These are phyloP conservation scores for Fusarium multiceps DNA, from an alignment of 2,329 filamentous ascomycete species.

Conservation along the genomic window DNA sequence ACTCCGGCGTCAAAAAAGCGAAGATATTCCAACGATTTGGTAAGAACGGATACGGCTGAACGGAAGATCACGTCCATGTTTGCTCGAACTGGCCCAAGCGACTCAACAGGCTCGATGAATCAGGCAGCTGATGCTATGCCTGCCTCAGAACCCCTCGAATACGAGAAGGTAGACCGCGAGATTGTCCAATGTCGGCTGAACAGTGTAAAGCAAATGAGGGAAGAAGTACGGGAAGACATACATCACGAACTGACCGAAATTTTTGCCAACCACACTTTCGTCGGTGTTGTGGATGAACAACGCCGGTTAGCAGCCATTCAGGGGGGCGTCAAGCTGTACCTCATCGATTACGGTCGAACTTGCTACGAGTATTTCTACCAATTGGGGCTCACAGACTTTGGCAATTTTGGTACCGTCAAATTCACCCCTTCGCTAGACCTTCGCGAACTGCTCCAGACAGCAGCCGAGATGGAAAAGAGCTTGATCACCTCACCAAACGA, in stretches of 20 bases:
- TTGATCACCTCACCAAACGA: conserved; percentile 55
- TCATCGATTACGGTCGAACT: conserved; percentile 91
- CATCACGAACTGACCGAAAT: conserved; percentile 89
- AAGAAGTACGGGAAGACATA: conserved; percentile 81
- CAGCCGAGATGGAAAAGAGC: conserved; percentile 75
- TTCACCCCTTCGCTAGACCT: conserved; percentile 82
- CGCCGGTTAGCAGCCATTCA: conserved; percentile 93
- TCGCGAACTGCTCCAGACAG: conserved; percentile 76
- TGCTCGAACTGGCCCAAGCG: conserved; percentile 58
- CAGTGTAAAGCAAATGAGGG: conserved; percentile 87
- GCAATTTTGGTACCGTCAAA: conserved; percentile 87
- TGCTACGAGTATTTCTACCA: conserved; percentile 96
- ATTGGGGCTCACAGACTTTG: conserved; percentile 92
- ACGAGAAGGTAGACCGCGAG: conserved; percentile 77
- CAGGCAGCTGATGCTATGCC: conserved; percentile 51
- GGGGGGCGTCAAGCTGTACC: conserved; percentile 88
- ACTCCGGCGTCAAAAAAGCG: conserved; percentile 54
- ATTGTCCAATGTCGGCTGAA: conserved; percentile 77
- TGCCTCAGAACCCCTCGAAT: conserved; percentile 68
- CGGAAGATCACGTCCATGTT: conserved; percentile 99
- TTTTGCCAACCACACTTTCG: conserved; percentile 89
- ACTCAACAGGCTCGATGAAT: conserved; percentile 32
- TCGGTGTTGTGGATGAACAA: conserved; percentile 89
- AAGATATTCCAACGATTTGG: conserved; percentile 76
- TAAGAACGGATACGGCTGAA: conserved; percentile 87